Base-by-base conservation (phyloP, 768 basidiomycete species). In the Mycena sanguinolenta region DNA sequence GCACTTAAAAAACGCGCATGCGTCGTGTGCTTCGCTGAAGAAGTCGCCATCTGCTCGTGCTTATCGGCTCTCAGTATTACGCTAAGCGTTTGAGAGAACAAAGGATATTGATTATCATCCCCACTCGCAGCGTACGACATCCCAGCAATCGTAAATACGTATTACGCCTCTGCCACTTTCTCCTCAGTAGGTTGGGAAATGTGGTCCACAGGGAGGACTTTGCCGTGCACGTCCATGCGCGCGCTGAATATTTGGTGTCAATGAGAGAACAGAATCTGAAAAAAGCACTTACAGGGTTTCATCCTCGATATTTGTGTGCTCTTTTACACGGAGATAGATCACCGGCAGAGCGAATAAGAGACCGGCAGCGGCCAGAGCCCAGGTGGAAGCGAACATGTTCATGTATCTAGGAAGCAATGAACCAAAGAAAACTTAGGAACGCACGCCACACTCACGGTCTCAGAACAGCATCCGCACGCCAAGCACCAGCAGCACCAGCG, bases 401-500 rank as follows among this genome's bases (percentile, higher is more conserved):
- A 92, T 90, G 79, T 85, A 94, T 52, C 86, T 88, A 32, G 39
- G 14, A 44, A 34, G 58, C 8, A 19, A 46, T 30, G 7, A 38
- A 73, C 34, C 13, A 69, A 38, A 25, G 49, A 50, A 25, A 13
- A 50, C 23, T 50, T 50, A 25, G 49, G 13, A n/a, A n/a, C n/a
- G n/a, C 13, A 50, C 5, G 9, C n/a, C 13, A 58, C 23, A 84
- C 91, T 78, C 76, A 93, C 90, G 93, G 91, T 27, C 84, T 74
- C 42, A 79, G 77, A 21, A 88, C 82, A 5, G 85, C 92, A 79
- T 95, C 93, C 13, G 88, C 89, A 52, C 89, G 85, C 92, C 92
- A 95, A 19, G 87, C 80, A 46, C 89, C 92, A 3, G 91, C 93
- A 25, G 88, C 92, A 69, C 91, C 93, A 10, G 92, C 92, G 16